Evolutionary conservation across 164 flowering plant species (phyloP).

Genomic region (Macadamia tetraphylla): DNA sequence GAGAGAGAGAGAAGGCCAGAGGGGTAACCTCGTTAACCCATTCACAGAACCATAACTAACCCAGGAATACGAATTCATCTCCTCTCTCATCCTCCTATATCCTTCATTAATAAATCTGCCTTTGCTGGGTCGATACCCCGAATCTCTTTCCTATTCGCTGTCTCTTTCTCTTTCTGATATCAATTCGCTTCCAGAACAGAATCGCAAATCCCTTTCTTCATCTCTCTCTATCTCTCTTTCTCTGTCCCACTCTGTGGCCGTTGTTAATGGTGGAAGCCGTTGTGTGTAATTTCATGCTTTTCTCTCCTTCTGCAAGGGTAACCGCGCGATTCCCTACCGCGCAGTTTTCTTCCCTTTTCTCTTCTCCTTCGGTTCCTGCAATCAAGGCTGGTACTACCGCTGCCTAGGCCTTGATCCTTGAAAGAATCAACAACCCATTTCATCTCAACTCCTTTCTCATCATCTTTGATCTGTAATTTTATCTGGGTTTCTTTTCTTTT

Average conservation of each 20-base stretch:
- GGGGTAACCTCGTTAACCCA: too few relatives aligned
- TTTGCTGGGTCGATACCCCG: too few relatives aligned
- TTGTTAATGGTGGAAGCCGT: conserved; percentile 11
- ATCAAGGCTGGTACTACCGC: conserved; percentile 89
- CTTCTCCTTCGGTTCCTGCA: conserved; percentile 48
- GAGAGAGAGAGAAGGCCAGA: too few relatives aligned
- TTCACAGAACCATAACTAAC: too few relatives aligned
- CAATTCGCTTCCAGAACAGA: not conserved
- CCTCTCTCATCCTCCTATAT: too few relatives aligned
- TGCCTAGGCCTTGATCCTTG: conserved; percentile 89
- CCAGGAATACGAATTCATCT: too few relatives aligned
- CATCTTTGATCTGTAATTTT: not conserved
- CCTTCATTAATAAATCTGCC: too few relatives aligned
- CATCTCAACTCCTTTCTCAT: not conserved
- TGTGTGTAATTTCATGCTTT: not conserved
- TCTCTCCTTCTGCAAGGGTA: not conserved
- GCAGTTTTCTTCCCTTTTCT: not conserved
- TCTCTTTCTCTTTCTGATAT: not conserved
- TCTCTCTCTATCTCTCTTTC: not conserved
- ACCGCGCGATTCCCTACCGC: not conserved
- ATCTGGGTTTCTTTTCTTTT: too few relatives aligned
- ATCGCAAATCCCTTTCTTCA: not conserved
- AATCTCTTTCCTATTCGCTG: too few relatives aligned
- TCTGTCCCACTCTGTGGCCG: too few relatives aligned
- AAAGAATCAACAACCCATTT: conserved; percentile 5